These are phyloP conservation scores for Hirsutella thompsonii DNA, from an alignment of 2,329 filamentous ascomycete species.

Conservation along the genomic window DNA sequence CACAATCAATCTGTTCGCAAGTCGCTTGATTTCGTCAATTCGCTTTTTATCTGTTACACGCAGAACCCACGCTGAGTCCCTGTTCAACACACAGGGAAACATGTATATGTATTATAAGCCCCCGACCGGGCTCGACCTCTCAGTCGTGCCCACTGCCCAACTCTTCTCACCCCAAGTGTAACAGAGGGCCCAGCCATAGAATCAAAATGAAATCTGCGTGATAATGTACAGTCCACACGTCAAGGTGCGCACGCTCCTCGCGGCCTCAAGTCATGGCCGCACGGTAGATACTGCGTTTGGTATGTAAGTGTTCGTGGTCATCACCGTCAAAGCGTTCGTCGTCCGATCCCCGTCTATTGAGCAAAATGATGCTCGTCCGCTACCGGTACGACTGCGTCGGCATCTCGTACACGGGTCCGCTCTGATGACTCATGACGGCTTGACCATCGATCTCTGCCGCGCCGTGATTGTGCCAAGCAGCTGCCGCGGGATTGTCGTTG, in stretches of 20 bases:
- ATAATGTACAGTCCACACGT: neutral
- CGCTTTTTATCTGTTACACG: too few species aligned
- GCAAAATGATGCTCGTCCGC: neutral
- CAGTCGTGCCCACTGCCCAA: neutral
- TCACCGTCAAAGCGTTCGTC: neutral
- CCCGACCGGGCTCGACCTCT: too few species aligned
- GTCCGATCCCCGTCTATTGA: neutral
- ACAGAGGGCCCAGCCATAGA: neutral
- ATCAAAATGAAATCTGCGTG: neutral
- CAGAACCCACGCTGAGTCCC: too few species aligned
- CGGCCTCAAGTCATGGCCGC: neutral
- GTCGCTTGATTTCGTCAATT: too few species aligned
- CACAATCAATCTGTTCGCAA: too few species aligned
- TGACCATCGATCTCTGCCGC: slow-evolving; percentile 26
- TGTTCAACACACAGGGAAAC: too few species aligned
- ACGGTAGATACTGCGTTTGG: neutral
- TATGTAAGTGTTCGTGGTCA: neutral
- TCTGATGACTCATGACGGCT: slow-evolving; percentile 18
- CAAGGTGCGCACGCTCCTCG: neutral
- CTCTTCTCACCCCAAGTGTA: neutral
- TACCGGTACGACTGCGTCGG: slow-evolving; percentile 23
- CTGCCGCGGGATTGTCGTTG: slow-evolving; percentile 15
- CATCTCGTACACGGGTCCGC: slow-evolving; percentile 29
- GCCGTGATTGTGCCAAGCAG: slow-evolving; percentile 20
- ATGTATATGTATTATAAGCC: too few species aligned